A percentile compares a stretch with the other conserved stretches of the same genome.
phyloP scores from a whole-genome alignment of 2,329 filamentous ascomycete genomes.

The Sporothrix mexicana region DNA sequence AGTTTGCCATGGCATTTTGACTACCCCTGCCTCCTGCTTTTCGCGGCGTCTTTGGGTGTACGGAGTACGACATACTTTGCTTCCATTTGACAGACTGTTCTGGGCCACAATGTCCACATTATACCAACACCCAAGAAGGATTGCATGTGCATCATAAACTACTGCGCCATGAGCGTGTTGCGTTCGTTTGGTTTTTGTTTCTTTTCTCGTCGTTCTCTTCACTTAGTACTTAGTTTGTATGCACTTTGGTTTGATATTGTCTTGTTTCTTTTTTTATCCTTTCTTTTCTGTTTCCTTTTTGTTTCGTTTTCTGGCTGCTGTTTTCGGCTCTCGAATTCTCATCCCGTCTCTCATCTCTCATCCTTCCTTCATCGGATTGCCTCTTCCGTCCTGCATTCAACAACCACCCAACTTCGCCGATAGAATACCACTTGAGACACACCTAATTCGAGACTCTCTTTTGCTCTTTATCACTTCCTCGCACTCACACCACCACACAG shows the following conservation, averaged over 20 bases:
- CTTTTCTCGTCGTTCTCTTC: neutral
- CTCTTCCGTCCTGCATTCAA: neutral
- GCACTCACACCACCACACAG: neutral
- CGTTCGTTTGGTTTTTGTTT: neutral
- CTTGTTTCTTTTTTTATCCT: neutral
- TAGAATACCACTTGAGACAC: neutral
- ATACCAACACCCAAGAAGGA: neutral
- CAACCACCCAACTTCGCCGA: neutral
- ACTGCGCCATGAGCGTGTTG: conserved; percentile 2
- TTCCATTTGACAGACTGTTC: neutral
- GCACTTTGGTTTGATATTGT: neutral
- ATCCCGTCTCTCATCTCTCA: neutral
- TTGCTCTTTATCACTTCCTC: neutral
- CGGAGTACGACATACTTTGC: neutral
- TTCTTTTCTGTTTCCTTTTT: neutral
- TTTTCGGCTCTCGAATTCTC: neutral
- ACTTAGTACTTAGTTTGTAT: neutral
- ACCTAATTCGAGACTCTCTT: no score
- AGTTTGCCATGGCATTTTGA: neutral
- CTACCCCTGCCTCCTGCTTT: neutral
- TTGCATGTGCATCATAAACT: neutral
- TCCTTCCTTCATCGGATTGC: neutral
- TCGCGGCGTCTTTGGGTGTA: neutral
- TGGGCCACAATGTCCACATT: neutral
- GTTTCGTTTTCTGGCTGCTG: neutral